Percentiles rank a stretch among this genome's conserved stretches.
Evolutionary conservation across 108 stramenopile species (phyloP).

Genomic region (Seminavis robusta): DNA sequence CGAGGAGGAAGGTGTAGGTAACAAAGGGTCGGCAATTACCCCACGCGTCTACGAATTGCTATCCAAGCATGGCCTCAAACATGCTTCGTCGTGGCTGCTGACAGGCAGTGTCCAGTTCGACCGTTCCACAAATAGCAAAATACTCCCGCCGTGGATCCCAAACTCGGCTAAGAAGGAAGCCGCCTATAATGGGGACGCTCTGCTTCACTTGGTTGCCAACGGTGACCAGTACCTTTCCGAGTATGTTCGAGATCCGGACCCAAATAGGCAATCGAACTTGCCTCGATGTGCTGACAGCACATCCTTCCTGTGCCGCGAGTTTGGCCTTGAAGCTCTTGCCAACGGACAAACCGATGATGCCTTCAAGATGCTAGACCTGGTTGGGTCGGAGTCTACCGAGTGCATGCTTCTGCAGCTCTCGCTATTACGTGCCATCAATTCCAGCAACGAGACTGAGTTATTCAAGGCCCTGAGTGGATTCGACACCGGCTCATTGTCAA

Average conservation of each 20-base stretch:
- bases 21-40: conserved; percentile 65
- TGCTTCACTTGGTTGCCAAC: conserved; percentile 52
- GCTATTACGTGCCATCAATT: conserved; percentile 36
- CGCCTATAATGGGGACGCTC: conserved; percentile 40
- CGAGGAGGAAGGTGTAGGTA: conserved; percentile 75
- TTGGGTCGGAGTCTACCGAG: conserved; percentile 49
- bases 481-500: background rate
- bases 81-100: conserved; percentile 69
- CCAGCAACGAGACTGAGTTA: conserved; percentile 18
- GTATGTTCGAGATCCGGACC: conserved; percentile 52
- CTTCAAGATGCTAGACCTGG: conserved; percentile 61
- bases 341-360: conserved; percentile 41
- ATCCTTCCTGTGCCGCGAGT: conserved; percentile 31
- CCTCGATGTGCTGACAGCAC: conserved; percentile 60
- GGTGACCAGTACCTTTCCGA: conserved; percentile 70
- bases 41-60: conserved; percentile 62
- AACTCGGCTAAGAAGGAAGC: conserved; percentile 53
- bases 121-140: conserved; percentile 38
- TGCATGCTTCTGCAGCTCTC: conserved; percentile 51
- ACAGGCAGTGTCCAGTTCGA: conserved; percentile 53
- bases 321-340: conserved; percentile 40
- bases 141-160: conserved; percentile 71
- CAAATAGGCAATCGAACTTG: conserved; percentile 40
- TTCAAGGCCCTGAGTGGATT: conserved; percentile 21
- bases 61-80: conserved; percentile 36